Conservation (phyloP, 495 filamentous ascomycete species). For the Clohesyomyces aquaticus region DNA sequence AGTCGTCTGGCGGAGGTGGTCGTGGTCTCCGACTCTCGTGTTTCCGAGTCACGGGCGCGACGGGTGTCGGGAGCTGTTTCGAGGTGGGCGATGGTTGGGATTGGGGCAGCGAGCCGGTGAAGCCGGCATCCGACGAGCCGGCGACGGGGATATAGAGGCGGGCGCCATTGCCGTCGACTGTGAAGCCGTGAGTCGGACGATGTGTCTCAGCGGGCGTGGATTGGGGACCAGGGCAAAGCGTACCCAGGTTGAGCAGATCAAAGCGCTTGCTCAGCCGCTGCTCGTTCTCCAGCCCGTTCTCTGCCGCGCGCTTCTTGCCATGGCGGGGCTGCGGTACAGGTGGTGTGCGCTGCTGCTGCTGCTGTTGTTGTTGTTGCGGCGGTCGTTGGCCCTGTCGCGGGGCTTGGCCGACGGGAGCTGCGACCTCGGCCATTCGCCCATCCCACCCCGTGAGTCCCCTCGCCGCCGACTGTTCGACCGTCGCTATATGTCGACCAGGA, state of each 20-base stretch:
- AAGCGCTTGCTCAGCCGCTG: conserved; percentile 75
- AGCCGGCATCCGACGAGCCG: conserved; percentile 45
- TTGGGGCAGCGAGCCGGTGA: conserved; percentile 32
- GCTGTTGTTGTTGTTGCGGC: conserved; percentile 10
- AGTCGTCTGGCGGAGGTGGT: conserved; percentile 51
- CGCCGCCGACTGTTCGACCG: conserved; percentile 4
- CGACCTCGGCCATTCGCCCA: conserved; percentile 34
- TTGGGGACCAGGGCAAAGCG: conserved; percentile 50
- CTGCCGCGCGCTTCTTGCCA: conserved; percentile 38
- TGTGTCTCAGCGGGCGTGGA: conserved; percentile 35
- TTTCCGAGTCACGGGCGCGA: not conserved
- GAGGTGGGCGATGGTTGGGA: conserved; percentile 18
- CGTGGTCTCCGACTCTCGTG: conserved; percentile 15
- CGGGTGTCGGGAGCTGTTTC: conserved; percentile 15
- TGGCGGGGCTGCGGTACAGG: not conserved
- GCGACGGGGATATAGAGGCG: conserved; percentile 41
- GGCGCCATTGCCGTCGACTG: conserved; percentile 36
- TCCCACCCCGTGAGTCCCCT: conserved; percentile 34
- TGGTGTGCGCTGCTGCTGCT: not conserved
- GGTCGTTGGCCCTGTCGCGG: conserved; percentile 16
- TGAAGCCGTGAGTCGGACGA: conserved; percentile 3
- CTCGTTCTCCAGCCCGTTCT: conserved; percentile 43
- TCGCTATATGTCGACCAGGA: not conserved
- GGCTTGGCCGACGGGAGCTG: conserved; percentile 36
- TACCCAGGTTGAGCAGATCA: conserved; percentile 80